phyloP scores from a whole-genome alignment of 2,329 filamentous ascomycete genomes.

The Hortaea sp. region DNA sequence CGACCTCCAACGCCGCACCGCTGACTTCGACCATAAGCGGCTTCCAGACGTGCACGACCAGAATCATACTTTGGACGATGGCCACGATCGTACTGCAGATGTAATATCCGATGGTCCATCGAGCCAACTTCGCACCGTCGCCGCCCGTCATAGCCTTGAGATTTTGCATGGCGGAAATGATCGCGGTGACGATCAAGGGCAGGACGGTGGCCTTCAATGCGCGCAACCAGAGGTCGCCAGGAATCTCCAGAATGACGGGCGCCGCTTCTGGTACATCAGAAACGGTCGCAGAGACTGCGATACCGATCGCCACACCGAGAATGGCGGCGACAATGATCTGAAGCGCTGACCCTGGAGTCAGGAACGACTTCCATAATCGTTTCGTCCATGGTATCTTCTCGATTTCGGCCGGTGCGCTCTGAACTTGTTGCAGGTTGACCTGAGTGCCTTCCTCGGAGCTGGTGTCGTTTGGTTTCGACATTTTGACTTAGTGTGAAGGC shows the following conservation, averaged over 20 bases:
- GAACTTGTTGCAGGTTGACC: background rate
- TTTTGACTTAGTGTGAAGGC: background rate
- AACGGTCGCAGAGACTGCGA: constrained; percentile 35
- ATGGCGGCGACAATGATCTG: constrained; percentile 42
- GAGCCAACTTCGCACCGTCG: constrained; percentile 35
- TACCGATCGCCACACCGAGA: constrained; percentile 41
- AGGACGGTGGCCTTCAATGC: constrained; percentile 43
- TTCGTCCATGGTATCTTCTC: background rate
- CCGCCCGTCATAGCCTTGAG: constrained; percentile 37
- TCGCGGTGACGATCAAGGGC: constrained; percentile 43
- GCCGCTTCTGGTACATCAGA: constrained; percentile 35
- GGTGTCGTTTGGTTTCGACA: background rate
- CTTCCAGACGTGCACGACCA: constrained; percentile 40
- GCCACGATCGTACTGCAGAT: constrained; percentile 41
- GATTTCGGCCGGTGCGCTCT: background rate
- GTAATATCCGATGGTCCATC: constrained; percentile 43
- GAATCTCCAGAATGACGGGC: constrained; percentile 36
- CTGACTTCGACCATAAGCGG: constrained; percentile 34
- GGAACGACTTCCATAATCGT: background rate
- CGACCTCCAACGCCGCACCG: constrained; percentile 22
- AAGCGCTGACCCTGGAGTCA: constrained; percentile 35
- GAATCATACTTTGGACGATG: constrained; percentile 38
- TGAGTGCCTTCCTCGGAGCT: background rate
- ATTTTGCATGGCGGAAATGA: constrained; percentile 42
- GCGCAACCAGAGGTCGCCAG: constrained; percentile 42